A percentile compares a stretch with the other conserved stretches of the same genome.
Evolutionary conservation across 805 yeast species (phyloP).

Genomic region (Monosporozyma aquatica): DNA sequence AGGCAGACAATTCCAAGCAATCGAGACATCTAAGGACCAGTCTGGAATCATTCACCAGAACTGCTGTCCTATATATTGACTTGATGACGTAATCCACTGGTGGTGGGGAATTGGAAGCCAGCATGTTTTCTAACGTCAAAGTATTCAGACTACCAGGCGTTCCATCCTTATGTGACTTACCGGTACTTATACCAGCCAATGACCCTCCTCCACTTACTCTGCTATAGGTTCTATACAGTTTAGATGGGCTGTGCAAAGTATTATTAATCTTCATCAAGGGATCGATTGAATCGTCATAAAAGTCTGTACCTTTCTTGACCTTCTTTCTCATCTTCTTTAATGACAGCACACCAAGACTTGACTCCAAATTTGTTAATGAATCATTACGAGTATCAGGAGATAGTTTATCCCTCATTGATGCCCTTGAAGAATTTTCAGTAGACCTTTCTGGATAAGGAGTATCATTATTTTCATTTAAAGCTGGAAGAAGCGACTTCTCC

Average conservation of each 20-base stretch:
- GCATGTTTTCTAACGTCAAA: conserved; percentile 49
- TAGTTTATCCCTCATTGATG: conserved; percentile 1
- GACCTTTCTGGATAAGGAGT: not conserved
- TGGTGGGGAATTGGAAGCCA: conserved; percentile 45
- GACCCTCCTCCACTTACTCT: conserved; percentile 2
- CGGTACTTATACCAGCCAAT: conserved; percentile 2
- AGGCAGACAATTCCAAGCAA: conserved; percentile 26
- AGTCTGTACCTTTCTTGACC: conserved; percentile 16
- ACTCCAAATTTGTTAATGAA: conserved; percentile 14
- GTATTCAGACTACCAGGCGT: conserved; percentile 11
- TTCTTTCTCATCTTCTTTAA: conserved; percentile 23
- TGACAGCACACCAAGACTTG: conserved; percentile 25
- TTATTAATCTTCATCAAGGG: conserved; percentile 17
- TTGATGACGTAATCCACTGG: conserved; percentile 51
- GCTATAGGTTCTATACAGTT: conserved; percentile 3
- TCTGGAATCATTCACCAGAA: conserved; percentile 54
- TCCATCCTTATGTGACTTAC: conserved; percentile 9
- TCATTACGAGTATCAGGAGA: conserved; percentile 12
- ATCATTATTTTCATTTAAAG: not conserved
- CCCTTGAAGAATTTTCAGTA: not conserved
- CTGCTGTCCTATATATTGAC: conserved; percentile 51
- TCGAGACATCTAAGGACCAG: conserved; percentile 36
- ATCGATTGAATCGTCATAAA: conserved; percentile 25
- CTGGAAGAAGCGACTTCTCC: not conserved
- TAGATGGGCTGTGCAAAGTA: conserved; percentile 7